Evolutionary conservation across 2,329 filamentous ascomycete species (phyloP).

Genomic region (Cladosporium sp.): DNA sequence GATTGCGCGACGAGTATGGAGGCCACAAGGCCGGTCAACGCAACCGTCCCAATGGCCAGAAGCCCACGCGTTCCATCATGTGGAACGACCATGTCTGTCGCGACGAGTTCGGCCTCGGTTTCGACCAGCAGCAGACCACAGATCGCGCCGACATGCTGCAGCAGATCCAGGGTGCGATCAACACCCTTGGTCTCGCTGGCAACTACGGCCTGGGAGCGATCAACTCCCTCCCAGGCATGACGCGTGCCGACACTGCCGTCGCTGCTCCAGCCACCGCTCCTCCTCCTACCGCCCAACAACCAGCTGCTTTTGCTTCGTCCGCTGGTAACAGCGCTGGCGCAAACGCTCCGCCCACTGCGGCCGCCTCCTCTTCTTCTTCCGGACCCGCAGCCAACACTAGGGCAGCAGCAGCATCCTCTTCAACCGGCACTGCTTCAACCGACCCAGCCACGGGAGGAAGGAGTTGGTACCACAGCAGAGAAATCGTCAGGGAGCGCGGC

Average conservation of each 20-base stretch:
- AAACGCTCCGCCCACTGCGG: no score
- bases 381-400: no score
- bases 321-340: not conserved
- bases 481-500: not conserved
- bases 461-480: not conserved
- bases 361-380: no score
- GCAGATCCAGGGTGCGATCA: not conserved
- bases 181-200: not conserved
- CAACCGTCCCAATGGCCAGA: not conserved
- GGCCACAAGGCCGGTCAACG: constrained; percentile 3
- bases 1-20: constrained; percentile 9
- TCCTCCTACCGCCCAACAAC: not conserved
- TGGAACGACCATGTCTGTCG: constrained; percentile 10
- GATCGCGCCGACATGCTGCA: not conserved
- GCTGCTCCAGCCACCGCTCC: no score
- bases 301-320: not conserved
- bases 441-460: not conserved
- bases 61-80: not conserved
- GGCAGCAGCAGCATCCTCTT: no score
- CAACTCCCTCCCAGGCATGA: not conserved
- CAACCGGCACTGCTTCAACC: no score
- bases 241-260: not conserved
- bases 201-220: not conserved
- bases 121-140: not conserved
- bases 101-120: constrained; percentile 3